Conservation (phyloP, 805 yeast species). For the Saccharomyces kudriavzevii region DNA sequence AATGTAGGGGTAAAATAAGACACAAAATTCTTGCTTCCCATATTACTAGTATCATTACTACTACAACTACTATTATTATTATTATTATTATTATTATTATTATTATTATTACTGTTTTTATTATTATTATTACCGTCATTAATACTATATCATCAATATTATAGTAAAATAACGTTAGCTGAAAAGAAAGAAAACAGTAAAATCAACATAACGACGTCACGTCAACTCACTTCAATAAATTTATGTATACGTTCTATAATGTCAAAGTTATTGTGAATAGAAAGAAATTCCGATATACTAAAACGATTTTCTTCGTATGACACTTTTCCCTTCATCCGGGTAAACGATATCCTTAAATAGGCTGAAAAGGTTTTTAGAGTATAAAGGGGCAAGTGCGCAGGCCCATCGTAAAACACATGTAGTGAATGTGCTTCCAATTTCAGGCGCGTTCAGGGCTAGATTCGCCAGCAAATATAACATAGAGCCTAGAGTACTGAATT, state of each 20-base stretch:
- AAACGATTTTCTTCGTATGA: neutral
- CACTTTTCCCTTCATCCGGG: neutral
- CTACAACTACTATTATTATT: neutral
- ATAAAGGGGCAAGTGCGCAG: neutral
- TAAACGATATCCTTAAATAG: neutral
- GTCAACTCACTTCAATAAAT: neutral
- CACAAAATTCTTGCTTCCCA: neutral
- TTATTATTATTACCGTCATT: neutral
- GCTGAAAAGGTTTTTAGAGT: neutral
- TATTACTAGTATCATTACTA: neutral
- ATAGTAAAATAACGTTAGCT: neutral
- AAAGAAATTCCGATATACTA: neutral
- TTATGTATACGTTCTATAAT: neutral
- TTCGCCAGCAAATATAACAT: neutral
- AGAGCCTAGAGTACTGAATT: neutral
- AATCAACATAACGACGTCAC: neutral
- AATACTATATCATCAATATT: neutral
- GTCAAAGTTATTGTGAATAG: neutral
- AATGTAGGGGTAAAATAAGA: neutral
- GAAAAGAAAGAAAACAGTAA: neutral
- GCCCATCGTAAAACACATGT: neutral
- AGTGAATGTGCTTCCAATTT: neutral
- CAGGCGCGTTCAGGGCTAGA: neutral
- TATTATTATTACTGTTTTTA: too few relatives aligned
- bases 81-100: neutral